A percentile compares a stretch with the other conserved stretches of the same genome.
Conservation (phyloP, 148 eudicot species). For the Amaranthus hypochondriacus region DNA sequence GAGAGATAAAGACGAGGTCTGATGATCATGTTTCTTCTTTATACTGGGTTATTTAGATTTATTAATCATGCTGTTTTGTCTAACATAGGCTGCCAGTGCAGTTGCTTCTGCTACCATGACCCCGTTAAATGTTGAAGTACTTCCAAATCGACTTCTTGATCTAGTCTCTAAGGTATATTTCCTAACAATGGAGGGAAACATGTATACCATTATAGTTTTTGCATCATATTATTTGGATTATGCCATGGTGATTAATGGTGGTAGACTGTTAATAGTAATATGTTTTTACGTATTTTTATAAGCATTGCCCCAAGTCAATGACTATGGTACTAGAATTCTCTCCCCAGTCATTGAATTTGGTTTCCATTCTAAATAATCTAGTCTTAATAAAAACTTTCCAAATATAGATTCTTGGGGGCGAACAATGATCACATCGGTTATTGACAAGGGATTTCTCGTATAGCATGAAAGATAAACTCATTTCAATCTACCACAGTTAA, state of each 20-base stretch:
- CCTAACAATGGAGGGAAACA: background rate
- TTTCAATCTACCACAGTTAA: too few relatives aligned
- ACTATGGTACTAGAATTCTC: too few relatives aligned
- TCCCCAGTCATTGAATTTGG: too few relatives aligned
- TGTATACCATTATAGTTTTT: background rate
- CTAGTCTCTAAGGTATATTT: conserved; percentile 75
- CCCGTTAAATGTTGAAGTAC: conserved; percentile 66
- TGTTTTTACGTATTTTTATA: too few relatives aligned
- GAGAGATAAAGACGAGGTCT: background rate
- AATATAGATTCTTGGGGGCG: too few relatives aligned
- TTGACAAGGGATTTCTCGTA: too few relatives aligned
- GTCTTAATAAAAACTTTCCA: too few relatives aligned
- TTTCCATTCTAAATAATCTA: too few relatives aligned
- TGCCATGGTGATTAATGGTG: background rate
- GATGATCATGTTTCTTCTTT: background rate
- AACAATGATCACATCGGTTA: too few relatives aligned
- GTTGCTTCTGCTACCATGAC: conserved; percentile 93
- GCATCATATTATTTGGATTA: background rate
- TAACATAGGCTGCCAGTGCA: conserved; percentile 63
- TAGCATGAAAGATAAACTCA: too few relatives aligned
- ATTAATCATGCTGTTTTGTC: conserved; percentile 7
- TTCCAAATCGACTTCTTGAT: conserved; percentile 72
- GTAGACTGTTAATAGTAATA: too few relatives aligned
- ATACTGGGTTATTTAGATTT: background rate
- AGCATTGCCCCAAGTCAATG: too few relatives aligned